These are phyloP conservation scores for Phtheirospermum japonicum DNA, from an alignment of 257 asterid species.

Conservation along the genomic window DNA sequence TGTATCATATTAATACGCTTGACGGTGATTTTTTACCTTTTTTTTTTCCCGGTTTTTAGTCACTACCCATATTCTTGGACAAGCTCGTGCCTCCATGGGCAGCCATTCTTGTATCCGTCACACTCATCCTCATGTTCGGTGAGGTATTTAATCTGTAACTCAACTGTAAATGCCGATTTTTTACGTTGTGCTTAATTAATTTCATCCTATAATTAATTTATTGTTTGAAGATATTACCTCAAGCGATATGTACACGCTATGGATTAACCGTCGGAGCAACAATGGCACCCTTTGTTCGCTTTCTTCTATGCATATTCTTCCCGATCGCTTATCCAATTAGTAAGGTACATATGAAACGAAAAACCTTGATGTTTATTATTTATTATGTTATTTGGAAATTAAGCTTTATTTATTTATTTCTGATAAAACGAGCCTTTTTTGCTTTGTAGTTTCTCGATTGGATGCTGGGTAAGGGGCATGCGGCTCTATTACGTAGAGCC, in stretches of 20 bases:
- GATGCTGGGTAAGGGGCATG: constrained; percentile 98
- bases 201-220: constrained; percentile 3
- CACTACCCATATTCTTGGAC: constrained; percentile 98
- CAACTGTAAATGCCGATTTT: constrained; percentile 15
- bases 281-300: constrained; percentile 79
- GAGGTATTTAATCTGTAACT: constrained; percentile 52
- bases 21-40: constrained; percentile 5
- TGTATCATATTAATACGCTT: constrained; percentile 4
- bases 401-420: not conserved
- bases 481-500: constrained; percentile 88
- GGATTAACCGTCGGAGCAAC: constrained; percentile 94
- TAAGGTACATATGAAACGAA: constrained; percentile 51
- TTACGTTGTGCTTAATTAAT: not conserved
- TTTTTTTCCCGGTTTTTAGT: constrained; percentile 37
- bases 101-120: constrained; percentile 82
- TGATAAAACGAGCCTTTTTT: constrained; percentile 7
- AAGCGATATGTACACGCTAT: constrained; percentile 94
- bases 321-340: constrained; percentile 94
- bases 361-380: not conserved
- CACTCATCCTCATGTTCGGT: constrained; percentile 93
- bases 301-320: constrained; percentile 88
- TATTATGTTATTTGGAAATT: not conserved
- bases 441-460: constrained; percentile 76
- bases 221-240: constrained; percentile 81
- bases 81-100: constrained; percentile 99